Evolutionary conservation across 371 early-diverging fungal genomes (phyloP).

Genomic region (Mortierella sp.): DNA sequence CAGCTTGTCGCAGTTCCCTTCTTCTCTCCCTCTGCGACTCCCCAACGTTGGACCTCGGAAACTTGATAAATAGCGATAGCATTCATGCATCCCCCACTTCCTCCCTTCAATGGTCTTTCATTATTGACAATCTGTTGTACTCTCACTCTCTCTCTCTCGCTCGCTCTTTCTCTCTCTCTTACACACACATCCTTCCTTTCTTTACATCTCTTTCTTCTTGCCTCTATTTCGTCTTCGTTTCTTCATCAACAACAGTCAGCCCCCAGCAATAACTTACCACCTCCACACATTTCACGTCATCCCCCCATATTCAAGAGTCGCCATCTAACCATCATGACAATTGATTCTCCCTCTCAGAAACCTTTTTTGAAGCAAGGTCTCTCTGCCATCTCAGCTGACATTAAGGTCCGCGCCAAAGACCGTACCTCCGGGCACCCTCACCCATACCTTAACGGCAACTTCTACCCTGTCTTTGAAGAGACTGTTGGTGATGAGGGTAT

Average conservation of each 20-base stretch:
- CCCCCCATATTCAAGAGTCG: no score
- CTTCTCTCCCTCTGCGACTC: neutral
- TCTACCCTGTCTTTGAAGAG: constrained; percentile 55
- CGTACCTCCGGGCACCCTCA: constrained; percentile 33
- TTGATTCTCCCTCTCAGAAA: neutral
- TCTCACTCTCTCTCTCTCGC: no score
- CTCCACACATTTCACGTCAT: no score
- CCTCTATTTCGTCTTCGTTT: no score
- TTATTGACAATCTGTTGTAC: neutral
- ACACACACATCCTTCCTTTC: neutral
- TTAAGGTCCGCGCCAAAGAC: constrained; percentile 33
- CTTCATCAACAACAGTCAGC: no score
- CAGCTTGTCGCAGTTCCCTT: neutral
- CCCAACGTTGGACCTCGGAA: neutral
- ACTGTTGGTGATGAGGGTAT: constrained; percentile 50
- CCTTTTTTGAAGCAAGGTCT: neutral
- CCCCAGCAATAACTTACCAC: no score
- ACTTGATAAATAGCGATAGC: neutral
- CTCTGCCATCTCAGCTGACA: constrained; percentile 35
- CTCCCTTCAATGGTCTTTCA: neutral
- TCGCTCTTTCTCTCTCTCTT: neutral
- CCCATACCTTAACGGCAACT: constrained; percentile 48
- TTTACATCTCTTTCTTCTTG: no score
- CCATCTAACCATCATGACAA: neutral
- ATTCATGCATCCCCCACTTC: neutral